Percentiles rank a stretch among this genome's conserved stretches.
Conservation (phyloP, 805 yeast species). For the Saturnispora serradocipensis region DNA sequence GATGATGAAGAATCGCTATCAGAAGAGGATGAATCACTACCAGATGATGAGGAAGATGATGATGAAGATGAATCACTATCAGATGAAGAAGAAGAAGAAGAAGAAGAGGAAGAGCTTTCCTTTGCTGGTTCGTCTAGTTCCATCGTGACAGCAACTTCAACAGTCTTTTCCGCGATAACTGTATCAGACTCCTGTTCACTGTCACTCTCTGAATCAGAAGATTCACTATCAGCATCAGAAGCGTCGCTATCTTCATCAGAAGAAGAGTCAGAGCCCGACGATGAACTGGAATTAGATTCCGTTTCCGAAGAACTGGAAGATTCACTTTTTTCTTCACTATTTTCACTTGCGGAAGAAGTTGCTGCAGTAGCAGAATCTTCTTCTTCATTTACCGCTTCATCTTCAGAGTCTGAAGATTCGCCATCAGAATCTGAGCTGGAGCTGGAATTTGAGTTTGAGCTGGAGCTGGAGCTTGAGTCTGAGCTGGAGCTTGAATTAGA, state of each 20-base stretch:
- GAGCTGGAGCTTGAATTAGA: constrained; percentile 1
- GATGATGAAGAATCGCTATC: constrained; percentile 9
- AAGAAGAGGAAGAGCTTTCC: constrained; percentile 10
- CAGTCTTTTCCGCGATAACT: background rate
- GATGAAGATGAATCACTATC: constrained; percentile 6
- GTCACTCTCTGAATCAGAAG: constrained; percentile 14
- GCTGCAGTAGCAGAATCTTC: constrained; percentile 6
- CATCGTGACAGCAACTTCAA: constrained; percentile 4
- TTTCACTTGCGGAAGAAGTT: constrained; percentile 15
- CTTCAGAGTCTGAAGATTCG: constrained; percentile 8
- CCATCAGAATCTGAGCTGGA: constrained; percentile 11
- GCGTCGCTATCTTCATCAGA: background rate
- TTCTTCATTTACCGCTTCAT: constrained; percentile 1
- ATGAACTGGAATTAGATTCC: constrained; percentile 16
- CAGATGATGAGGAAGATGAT: background rate
- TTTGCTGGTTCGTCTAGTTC: constrained; percentile 10
- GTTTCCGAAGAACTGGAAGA: constrained; percentile 12
- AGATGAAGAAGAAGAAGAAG: background rate
- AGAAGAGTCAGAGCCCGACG: constrained; percentile 11
- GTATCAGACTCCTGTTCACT: background rate
- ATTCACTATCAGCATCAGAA: constrained; percentile 10
- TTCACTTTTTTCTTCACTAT: background rate
- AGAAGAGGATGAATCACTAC: constrained; percentile 10
- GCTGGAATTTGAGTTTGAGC: constrained; percentile 7
- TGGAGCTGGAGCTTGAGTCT: constrained; percentile 10